Evolutionary conservation across 805 yeast genomes (phyloP), one percentile per base, ranked within the genome.

Genomic region (Kodamaea neixiangensis): DNA sequence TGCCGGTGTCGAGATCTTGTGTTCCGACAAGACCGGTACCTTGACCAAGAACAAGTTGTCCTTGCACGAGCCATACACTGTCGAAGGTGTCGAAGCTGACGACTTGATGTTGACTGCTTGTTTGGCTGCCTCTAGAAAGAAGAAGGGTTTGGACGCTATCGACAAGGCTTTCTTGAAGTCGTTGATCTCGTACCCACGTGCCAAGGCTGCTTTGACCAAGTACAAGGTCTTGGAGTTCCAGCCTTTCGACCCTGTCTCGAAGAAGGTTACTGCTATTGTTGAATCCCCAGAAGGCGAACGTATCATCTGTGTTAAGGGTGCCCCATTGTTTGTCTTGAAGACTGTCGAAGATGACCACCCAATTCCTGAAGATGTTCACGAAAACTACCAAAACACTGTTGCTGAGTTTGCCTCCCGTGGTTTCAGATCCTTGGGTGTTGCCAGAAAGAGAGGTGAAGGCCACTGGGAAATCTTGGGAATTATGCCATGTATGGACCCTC

Each of bases 401-500:
- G 96, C 96, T 69, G 97, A 91, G 79, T 89, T 91, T 73, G 97
- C 97, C 70, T 86, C 96, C 66, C 87, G 97, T 85, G 97, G 97
- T 83, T 91, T 89, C 93, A 83, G 97, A 79, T 91, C 97, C 68
- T 82, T 91, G 72, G 97, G 97, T 86, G 97, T 91, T 80, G 97
- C 97, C 60, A 89, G 97, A 84, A 89, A 89, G 89, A 86, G 96
- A 81, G 97, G 96, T 78, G 96, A 89, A 77, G 96, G 96, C 67
- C 96, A 89, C 85, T 91, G 97, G 97, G 97, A 91, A 79, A 90
- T 91, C 65, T 80, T 91, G 69, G 97, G 97, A 74, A 92, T 91
- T 74, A 90, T 91, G 97, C 97, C 97, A 76, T 90, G 96, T 80
- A 87, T 89, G 92, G 97, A 91, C 78, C 97, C 97, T 69, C 97